Conservation (phyloP, 164 flowering plant genomes). For the Akebia trifoliata region DNA sequence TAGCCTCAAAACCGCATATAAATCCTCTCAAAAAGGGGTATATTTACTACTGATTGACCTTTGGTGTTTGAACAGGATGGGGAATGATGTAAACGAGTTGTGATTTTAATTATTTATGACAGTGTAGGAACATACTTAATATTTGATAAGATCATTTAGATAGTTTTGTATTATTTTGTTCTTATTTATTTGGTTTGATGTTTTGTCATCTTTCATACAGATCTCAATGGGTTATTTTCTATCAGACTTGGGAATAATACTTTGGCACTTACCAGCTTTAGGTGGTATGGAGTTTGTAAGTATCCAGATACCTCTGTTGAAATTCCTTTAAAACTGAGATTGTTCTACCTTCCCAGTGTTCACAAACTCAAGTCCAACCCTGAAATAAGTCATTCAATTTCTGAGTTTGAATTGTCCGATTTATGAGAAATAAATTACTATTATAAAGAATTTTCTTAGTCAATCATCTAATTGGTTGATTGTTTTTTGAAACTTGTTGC, state of each 20-base stretch:
- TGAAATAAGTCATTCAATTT: background rate
- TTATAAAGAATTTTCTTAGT: background rate
- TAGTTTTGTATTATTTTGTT: background rate
- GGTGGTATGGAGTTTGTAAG: slow-evolving; percentile 88
- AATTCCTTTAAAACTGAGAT: background rate
- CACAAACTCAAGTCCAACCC: background rate
- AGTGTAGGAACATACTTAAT: no score
- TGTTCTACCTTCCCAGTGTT: background rate
- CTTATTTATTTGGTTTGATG: background rate
- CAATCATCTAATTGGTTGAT: background rate
- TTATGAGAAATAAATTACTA: background rate
- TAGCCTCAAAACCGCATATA: no score
- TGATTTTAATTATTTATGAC: no score
- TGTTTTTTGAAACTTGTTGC: no score
- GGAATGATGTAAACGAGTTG: no score
- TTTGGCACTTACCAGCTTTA: slow-evolving; percentile 61
- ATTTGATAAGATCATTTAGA: background rate
- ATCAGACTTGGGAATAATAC: slow-evolving; percentile 65
- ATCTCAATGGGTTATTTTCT: slow-evolving; percentile 75
- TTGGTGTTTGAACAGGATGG: no score
- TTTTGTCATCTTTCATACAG: slow-evolving; percentile 28
- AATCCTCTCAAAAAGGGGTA: no score
- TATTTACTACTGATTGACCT: no score
- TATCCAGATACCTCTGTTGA: slow-evolving; percentile 3
- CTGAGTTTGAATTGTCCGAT: background rate